Base-by-base conservation (phyloP, 805 yeast genomes). In the Metschnikowia aberdeeniae region DNA sequence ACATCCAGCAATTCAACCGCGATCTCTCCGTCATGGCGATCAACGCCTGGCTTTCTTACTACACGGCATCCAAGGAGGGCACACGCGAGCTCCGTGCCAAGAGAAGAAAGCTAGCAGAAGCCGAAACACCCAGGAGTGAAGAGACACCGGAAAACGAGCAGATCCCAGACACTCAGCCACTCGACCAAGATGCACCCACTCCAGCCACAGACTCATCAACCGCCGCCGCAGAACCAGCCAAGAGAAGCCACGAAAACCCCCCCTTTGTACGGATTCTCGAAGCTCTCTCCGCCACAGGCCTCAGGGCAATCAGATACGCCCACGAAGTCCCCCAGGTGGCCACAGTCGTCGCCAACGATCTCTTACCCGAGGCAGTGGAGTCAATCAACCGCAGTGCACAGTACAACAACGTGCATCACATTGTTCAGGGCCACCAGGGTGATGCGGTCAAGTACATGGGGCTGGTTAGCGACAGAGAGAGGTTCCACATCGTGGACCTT, bases 1-100 rank as follows among this genome's bases (percentile, higher is more conserved):
- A 96, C 8, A 86, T 93, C 45, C 99, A 93, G 67, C 98, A 92
- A 66, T 93, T 89, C 67, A 93, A 93, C 64, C 77, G 99, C 57
- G 99, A 93, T 61, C 68, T 93, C 40, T 85, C 95, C 53, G 85
- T 88, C 5, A 70, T 84, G 55, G 89, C 88, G 7, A 90, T 93
- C 49, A 77, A 82, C 46, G 95, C 98, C 0, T 93, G 95, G 92
- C 75, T 83, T 34, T 80, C 84, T 44, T 56, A 84, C 30, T 82
- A 80, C 50, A 65, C 73, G 14, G 75, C 66, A 33, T 63, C 62
- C 37, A 58, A 61, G 31, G 55, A 46, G 19, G 63, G 63, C 9
- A 58, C 57, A 51, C 50, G 63, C 47, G 63, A 62, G 42, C 45
- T 54, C 20, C 49, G 53, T 6, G 43, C 40, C 3, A 51, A 53